phyloP scores from a whole-genome alignment of 768 basidiomycete genomes.

The Pulveroboletus sp. region DNA sequence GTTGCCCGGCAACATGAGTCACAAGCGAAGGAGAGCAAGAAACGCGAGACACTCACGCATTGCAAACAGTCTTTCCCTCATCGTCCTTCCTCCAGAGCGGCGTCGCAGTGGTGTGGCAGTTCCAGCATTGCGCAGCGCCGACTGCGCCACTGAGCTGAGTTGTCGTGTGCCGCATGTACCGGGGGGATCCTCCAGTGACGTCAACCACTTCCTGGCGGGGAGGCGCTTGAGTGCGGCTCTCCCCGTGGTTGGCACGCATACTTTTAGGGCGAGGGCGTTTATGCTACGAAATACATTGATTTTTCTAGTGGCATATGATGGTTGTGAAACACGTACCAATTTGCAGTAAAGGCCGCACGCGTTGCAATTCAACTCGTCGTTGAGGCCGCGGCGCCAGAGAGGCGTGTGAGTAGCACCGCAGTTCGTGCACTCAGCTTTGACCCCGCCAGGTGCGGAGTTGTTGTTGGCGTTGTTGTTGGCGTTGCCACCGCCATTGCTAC shows the following conservation, averaged over 20 bases:
- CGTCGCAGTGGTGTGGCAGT: conserved; percentile 86
- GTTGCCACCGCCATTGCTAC: conserved; percentile 20
- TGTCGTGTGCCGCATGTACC: conserved; percentile 26
- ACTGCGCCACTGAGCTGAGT: conserved; percentile 27
- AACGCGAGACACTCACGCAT: conserved; percentile 74
- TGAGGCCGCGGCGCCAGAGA: conserved; percentile 81
- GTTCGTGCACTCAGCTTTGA: conserved; percentile 84
- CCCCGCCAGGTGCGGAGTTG: conserved; percentile 50
- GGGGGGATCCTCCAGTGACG: conserved; percentile 58
- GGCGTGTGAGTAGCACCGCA: conserved; percentile 89
- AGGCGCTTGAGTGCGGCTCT: conserved; percentile 60
- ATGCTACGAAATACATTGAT: conserved; percentile 45
- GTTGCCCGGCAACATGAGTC: conserved; percentile 8
- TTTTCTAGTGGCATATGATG: background rate
- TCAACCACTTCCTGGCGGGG: conserved; percentile 72
- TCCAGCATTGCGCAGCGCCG: conserved; percentile 77
- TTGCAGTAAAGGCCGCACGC: conserved; percentile 89
- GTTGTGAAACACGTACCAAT: conserved; percentile 47
- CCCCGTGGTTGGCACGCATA: conserved; percentile 77
- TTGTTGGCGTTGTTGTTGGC: too few species aligned
- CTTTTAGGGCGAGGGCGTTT: conserved; percentile 87
- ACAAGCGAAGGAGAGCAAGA: conserved; percentile 3
- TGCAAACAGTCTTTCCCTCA: conserved; percentile 89
- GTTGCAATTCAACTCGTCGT: conserved; percentile 88
- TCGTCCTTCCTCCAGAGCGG: conserved; percentile 91